Evolutionary conservation across 192 early-diverging fungal species (phyloP).

Genomic region (Linnemannia elongata): DNA sequence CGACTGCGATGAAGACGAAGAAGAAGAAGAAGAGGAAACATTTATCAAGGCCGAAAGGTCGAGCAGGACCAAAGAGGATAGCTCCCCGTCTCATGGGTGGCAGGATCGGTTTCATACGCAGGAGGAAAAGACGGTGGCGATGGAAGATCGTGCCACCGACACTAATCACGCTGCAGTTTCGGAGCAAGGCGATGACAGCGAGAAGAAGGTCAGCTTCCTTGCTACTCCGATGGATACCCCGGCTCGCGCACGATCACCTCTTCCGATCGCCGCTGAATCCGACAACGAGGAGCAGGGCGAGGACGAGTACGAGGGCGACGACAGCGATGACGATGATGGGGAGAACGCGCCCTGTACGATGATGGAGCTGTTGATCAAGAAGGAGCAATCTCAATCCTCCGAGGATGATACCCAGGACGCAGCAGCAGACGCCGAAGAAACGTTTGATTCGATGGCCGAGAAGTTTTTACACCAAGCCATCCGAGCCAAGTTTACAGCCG

Average conservation of each 20-base stretch:
- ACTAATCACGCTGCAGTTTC: background rate
- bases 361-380: conserved; percentile 53
- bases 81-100: background rate
- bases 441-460: conserved; percentile 55
- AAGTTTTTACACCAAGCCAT: conserved; percentile 51
- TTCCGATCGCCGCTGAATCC: background rate
- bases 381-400: conserved; percentile 30
- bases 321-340: conserved; percentile 11
- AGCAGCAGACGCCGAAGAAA: conserved; percentile 49
- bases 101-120: background rate
- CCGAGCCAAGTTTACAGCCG: conserved; percentile 41
- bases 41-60: background rate
- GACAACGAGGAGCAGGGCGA: conserved; percentile 11
- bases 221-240: conserved; percentile 11
- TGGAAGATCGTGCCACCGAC: conserved; percentile 9
- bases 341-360: conserved; percentile 48
- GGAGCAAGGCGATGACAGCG: conserved; percentile 5
- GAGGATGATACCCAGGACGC: conserved; percentile 42
- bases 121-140: background rate
- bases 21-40: background rate
- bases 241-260: conserved; percentile 1
- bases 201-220: conserved; percentile 43
- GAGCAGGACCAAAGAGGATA: background rate
- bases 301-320: conserved; percentile 12
- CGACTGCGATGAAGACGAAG: background rate